Evolutionary conservation across 257 asterid species (phyloP), one percentile per base, ranked within the genome.

Genomic region (Prunella vulgaris): DNA sequence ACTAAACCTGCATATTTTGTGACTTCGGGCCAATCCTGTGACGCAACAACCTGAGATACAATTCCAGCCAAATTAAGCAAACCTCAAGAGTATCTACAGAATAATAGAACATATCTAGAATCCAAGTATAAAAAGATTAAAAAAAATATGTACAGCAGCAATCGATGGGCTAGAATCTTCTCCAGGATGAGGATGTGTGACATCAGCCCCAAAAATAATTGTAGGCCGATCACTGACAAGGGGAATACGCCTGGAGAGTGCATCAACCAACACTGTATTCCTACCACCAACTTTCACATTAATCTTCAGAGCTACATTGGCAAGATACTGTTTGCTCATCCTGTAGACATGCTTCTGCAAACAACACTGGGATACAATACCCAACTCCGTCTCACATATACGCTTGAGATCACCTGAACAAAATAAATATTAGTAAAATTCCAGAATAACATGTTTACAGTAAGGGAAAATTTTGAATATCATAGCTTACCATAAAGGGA

Each of bases 141-240:
- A n/a, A n/a, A n/a, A n/a, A n/a, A n/a, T n/a, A 14, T 64, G 72
- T 86, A 90, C 99, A 40, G 99, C 99, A 12, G 99, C 99, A 81
- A 93, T 93, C 3, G 99, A 93, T 14, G 99, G 99, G 69, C 99
- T 93, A n/a, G 99, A 87, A 74, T 93, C 99, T 84, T 93, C 99
- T 21, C 99, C 99, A 42, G 97, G 99, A 52, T 91, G 97, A 21
- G 97, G 97, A 76, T 93, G 99, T 28, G 99, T 93, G 61, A 93
- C 99, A 78, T 93, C 99, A 69, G 99, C 99, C 60, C 99, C 99
- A 70, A 93, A 93, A 35, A 93, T 93, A 60, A 93, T 93, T 4
- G 99, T 93, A 15, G 99, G 97, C 22, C 83, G 77, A 71, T 93
- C 97, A 64, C 93, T 90, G 54, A 93, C 99, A 7, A 88, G 91